A percentile compares a stretch with the other conserved stretches of the same genome.
These are phyloP conservation scores for Porpolomopsis calyptriformis DNA, from an alignment of 768 basidiomycete species.

Conservation along the genomic window DNA sequence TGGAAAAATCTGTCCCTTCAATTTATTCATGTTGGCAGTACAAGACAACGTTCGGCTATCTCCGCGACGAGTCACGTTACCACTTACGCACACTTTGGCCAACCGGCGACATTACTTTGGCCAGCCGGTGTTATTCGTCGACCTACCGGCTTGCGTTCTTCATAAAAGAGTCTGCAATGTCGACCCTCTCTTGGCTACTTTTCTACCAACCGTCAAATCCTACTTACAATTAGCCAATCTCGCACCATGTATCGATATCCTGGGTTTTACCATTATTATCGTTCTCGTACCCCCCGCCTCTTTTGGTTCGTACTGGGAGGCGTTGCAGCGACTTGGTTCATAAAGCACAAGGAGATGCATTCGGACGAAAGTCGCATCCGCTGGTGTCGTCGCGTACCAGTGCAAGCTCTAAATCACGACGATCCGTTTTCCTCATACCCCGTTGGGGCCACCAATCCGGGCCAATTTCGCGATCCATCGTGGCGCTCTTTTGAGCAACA, in stretches of 20 bases:
- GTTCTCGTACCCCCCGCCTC: constrained; percentile 36
- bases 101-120: no score
- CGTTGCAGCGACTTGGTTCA: constrained; percentile 28
- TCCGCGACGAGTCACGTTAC: no score
- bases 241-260: background rate
- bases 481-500: constrained; percentile 11
- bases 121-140: no score
- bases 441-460: background rate
- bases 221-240: background rate
- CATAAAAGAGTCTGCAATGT: no score
- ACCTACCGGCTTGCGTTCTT: no score
- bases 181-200: no score
- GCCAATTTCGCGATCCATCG: background rate
- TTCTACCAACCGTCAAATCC: no score
- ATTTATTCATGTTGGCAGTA: no score
- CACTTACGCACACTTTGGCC: no score
- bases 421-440: background rate
- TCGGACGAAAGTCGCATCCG: constrained; percentile 15
- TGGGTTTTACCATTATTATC: constrained; percentile 6
- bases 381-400: constrained; percentile 7
- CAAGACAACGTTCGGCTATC: no score
- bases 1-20: no score
- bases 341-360: constrained; percentile 32
- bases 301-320: constrained; percentile 65
- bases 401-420: constrained; percentile 2